Base-by-base conservation (phyloP, 805 yeast species). In the Candida sphagnicola region DNA sequence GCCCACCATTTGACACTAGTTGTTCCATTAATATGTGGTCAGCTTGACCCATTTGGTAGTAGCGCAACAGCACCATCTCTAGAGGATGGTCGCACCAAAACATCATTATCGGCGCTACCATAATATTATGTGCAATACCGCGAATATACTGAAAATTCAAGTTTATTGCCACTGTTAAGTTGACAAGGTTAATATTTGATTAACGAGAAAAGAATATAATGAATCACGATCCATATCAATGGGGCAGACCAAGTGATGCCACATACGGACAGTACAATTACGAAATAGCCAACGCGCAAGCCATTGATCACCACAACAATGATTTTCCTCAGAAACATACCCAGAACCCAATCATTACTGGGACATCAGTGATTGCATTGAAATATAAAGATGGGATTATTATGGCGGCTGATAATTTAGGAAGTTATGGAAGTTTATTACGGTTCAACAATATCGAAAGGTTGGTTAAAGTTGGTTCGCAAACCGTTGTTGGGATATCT, bases 221-320 rank as follows among this genome's bases (percentile, higher is more conserved):
- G 99, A 85, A 91, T 56, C 98, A 93, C 87, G 86, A 85, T 72
- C 98, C 96, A 47, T 80, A 73, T 53, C 74, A 75, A 51, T 91
- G 99, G 99, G 99, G 98, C 16, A 85, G 97, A 66, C 98, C 98
- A 42, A 72, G 83, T 28, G 80, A 85, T 57, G 78, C 76, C 31
- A 74, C 80, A 1, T 93, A 93, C 54, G 99, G 99, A 13, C 59
- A 68, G 5, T 93, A 90, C 67, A 85, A 84, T 59, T 72, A 72
- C 40, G 62, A 74, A 35, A 91, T 90, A 51, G 85, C 95, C 35
- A 65, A 80, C 46, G 89, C 89, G 1, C 47, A 56, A 41, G 57
- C 57, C 39, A 18, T 50, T 41, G 34, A 44, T 42, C 44, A 49
- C 28, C 44, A 48, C 14, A 41, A 38, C 18, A 48, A 45, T 29